These are phyloP conservation scores for Leishmania mexicana DNA, from an alignment of 208 protist species.

Conservation along the genomic window DNA sequence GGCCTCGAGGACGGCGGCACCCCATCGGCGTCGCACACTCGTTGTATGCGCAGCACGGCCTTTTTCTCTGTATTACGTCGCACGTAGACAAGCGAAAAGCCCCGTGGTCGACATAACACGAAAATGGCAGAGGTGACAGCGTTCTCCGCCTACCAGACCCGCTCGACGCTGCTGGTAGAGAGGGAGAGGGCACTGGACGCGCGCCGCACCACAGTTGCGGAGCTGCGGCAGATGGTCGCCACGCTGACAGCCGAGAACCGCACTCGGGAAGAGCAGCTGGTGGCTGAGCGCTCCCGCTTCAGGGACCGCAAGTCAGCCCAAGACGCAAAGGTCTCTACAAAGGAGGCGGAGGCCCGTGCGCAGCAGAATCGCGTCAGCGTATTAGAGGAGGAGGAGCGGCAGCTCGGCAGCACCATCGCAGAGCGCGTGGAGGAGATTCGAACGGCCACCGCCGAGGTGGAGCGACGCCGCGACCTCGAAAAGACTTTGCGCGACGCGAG, in stretches of 20 bases:
- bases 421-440: slow-evolving; percentile 43
- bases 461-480: slow-evolving; percentile 51
- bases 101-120: neutral
- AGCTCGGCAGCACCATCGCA: slow-evolving; percentile 38
- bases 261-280: slow-evolving; percentile 60
- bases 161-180: slow-evolving; percentile 64
- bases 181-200: slow-evolving; percentile 67
- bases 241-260: slow-evolving; percentile 48
- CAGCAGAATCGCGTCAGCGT: slow-evolving; percentile 53
- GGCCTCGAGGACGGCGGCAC: neutral
- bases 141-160: slow-evolving; percentile 72
- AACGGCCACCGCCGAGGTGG: slow-evolving; percentile 46
- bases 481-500: slow-evolving; percentile 37
- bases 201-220: slow-evolving; percentile 58
- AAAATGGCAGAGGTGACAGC: slow-evolving; percentile 50
- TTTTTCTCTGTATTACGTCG: too few species aligned
- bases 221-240: slow-evolving; percentile 62
- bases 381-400: slow-evolving; percentile 68
- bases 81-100: neutral
- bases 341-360: slow-evolving; percentile 53
- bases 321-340: slow-evolving; percentile 73
- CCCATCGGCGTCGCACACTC: neutral
- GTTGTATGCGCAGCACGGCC: neutral
- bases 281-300: slow-evolving; percentile 45
- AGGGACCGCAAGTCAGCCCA: slow-evolving; percentile 53